These are phyloP conservation scores for Vaccinium vitisidaea DNA, from an alignment of 148 eudicot species.

Conservation along the genomic window DNA sequence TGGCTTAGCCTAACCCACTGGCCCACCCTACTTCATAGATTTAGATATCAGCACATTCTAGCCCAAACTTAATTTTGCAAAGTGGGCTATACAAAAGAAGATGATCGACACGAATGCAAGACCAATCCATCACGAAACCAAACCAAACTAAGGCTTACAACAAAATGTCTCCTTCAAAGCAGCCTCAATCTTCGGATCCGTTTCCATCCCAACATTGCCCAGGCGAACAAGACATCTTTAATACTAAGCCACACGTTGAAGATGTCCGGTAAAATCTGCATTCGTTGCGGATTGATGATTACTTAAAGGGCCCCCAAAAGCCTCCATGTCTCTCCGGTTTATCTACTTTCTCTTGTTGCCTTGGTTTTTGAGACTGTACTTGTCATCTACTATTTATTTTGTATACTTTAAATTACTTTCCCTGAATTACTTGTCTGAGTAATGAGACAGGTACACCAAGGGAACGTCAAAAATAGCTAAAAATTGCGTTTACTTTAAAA, in stretches of 20 bases:
- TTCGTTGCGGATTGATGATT: neutral
- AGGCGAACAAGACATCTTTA: neutral
- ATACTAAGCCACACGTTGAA: neutral
- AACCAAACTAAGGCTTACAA: neutral
- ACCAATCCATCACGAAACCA: neutral
- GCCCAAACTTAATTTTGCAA: neutral
- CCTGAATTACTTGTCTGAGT: neutral
- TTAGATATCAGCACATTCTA: neutral
- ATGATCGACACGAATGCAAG: neutral
- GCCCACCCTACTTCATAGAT: neutral
- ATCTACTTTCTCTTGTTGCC: neutral
- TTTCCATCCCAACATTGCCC: neutral
- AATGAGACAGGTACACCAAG: neutral
- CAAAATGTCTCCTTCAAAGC: neutral
- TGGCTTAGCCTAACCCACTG: neutral
- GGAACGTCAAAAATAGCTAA: neutral
- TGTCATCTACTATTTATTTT: neutral
- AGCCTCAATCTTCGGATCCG: neutral
- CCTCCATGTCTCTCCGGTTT: neutral
- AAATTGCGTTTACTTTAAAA: neutral
- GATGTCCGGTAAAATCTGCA: neutral
- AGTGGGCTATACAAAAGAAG: neutral
- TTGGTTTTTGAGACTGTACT: neutral
- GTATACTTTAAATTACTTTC: neutral
- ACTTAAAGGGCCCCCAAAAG: neutral